Evolutionary conservation across 768 basidiomycete species (phyloP), one percentile per base, ranked within the genome.

Genomic region (Sarcomyxa edulis): DNA sequence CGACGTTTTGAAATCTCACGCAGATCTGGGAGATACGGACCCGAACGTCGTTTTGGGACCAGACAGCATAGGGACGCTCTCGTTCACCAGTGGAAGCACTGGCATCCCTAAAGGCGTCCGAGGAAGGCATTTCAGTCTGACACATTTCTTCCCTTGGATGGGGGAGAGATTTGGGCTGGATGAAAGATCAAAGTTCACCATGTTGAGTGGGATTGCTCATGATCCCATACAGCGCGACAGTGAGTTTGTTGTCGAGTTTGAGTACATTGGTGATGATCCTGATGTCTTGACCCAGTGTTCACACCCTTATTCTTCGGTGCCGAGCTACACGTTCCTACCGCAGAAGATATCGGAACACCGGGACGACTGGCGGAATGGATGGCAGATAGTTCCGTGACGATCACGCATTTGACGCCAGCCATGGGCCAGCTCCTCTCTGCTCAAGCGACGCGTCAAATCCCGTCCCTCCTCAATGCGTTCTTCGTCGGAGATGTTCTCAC

Each of bases 81-180:
- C 89, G 1, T 99, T 99, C 65, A 99, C 96, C 1, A 93, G 87
- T 49, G 96, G 96, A 37, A 93, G 89, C 50, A 99, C 96, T 0
- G 95, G 96, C 20, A 92, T 98, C 32, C 96, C 96, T 0, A 98
- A 99, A 65, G 95, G 95, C n/a, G 95, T 99, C 14, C 77, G 76
- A 44, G 96, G 96, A 0, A 69, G 96, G 31, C 96, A 99, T 58
- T 98, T 87, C 62, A 91, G 87, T 48, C 65, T 99, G 48, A 99
- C 96, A 0, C 96, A 98, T 58, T 99, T 98, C 74, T 98, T 98
- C 77, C 94, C 94, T 2, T 99, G 96, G 96, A 98, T 99, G 96
- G 84, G 85, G 15, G 65, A 90, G 55, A 65, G 81, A 21, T 99
- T 98, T 55, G 81, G 74, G 2, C 62, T 99, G 33, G 65, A 69